A percentile compares a stretch with the other conserved stretches of the same genome.
Conservation (phyloP, 2,329 filamentous ascomycete genomes). For the Aspergillus texensis region DNA sequence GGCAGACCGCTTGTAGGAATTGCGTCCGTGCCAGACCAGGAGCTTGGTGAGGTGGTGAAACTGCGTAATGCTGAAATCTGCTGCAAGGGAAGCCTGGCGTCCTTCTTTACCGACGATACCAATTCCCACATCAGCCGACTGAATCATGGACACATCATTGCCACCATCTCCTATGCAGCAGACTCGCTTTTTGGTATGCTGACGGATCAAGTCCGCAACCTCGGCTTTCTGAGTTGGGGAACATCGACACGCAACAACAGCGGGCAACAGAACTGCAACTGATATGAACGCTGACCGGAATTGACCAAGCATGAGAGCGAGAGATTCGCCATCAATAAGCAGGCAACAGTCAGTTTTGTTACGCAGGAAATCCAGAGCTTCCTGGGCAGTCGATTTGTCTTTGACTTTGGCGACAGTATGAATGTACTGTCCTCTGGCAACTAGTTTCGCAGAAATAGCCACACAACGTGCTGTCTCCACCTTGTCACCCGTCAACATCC, state of each 20-base stretch:
- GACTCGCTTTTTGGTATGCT: constrained; percentile 89
- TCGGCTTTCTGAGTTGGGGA: constrained; percentile 97
- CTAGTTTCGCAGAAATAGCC: constrained; percentile 90
- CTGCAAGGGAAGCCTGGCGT: constrained; percentile 88
- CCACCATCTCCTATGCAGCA: constrained; percentile 98
- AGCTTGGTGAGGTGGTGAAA: constrained; percentile 95
- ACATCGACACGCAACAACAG: constrained; percentile 94
- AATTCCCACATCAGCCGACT: constrained; percentile 95
- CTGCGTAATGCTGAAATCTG: constrained; percentile 94
- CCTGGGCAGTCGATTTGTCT: constrained; percentile 80
- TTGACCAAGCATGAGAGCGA: constrained; percentile 79
- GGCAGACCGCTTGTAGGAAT: constrained; percentile 93
- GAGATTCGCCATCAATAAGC: constrained; percentile 90
- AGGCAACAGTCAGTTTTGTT: constrained; percentile 85
- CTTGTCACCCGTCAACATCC: constrained; percentile 99
- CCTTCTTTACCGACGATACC: constrained; percentile 99
- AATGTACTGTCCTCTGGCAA: constrained; percentile 91
- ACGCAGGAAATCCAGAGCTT: constrained; percentile 84
- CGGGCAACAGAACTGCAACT: constrained; percentile 81
- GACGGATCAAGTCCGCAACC: constrained; percentile 84
- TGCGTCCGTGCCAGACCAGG: constrained; percentile 97
- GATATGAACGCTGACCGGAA: constrained; percentile 86
- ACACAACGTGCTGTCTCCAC: constrained; percentile 97
- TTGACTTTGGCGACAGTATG: constrained; percentile 87
- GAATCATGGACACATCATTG: constrained; percentile 99